These are phyloP conservation scores for Danielozyma ontarioensis DNA, from an alignment of 805 yeast species.

Conservation along the genomic window DNA sequence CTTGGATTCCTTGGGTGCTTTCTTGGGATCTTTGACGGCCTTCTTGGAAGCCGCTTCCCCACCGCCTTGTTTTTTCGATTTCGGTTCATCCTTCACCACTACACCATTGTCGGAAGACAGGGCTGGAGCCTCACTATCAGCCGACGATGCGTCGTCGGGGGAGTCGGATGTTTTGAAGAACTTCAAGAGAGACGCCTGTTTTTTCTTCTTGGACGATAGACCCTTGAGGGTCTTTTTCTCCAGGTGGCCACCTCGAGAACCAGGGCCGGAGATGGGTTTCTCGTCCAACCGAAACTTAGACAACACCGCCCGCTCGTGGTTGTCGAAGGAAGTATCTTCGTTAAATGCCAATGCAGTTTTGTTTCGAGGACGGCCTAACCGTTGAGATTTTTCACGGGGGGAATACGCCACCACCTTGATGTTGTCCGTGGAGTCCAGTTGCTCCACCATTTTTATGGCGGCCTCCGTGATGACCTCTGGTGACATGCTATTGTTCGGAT, in stretches of 20 bases:
- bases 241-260: constrained; percentile 33
- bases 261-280: constrained; percentile 33
- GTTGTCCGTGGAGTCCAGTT: no score
- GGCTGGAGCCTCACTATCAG: no score
- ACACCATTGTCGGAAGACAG: background rate
- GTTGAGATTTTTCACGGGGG: constrained; percentile 25
- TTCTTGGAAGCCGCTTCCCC: background rate
- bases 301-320: constrained; percentile 24
- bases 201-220: constrained; percentile 16
- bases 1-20: background rate
- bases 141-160: background rate
- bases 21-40: background rate
- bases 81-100: background rate
- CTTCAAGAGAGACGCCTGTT: constrained; percentile 13
- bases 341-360: constrained; percentile 1
- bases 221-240: constrained; percentile 15
- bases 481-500: no score
- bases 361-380: constrained; percentile 34
- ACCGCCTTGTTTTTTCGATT: background rate
- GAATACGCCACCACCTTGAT: constrained; percentile 24
- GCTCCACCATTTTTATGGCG: no score
- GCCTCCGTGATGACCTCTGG: no score
- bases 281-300: constrained; percentile 31
- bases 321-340: constrained; percentile 17
- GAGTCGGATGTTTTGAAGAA: background rate